Conservation (phyloP, 306 rosid species). For the Benincasa hispida region DNA sequence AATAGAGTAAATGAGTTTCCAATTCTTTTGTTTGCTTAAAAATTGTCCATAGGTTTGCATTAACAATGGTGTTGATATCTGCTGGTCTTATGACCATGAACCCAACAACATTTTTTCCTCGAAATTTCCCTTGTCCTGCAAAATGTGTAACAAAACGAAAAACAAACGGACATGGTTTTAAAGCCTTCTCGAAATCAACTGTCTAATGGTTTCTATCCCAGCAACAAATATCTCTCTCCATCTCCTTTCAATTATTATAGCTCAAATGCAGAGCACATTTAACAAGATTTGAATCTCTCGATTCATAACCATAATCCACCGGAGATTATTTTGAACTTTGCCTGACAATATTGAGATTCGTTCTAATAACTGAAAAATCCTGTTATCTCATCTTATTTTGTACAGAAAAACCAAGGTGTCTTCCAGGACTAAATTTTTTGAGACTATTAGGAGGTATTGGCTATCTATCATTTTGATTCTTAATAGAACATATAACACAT, state of each 20-base stretch:
- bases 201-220: not conserved
- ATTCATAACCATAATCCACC: not conserved
- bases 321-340: not conserved
- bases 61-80: not conserved
- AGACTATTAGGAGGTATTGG: slow-evolving; percentile 70
- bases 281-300: not conserved
- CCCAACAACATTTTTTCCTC: not conserved
- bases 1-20: not conserved
- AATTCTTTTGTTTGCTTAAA: not conserved
- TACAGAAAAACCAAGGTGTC: slow-evolving; percentile 70
- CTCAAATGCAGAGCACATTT: not conserved
- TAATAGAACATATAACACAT: not conserved
- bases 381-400: not conserved
- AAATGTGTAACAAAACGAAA: not conserved
- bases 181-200: not conserved
- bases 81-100: not conserved
- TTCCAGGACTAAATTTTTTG: slow-evolving; percentile 70
- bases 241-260: not conserved
- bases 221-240: not conserved
- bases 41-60: not conserved
- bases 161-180: not conserved
- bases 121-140: not conserved
- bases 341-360: not conserved
- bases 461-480: not conserved
- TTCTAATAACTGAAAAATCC: not conserved